Evolutionary conservation across 768 basidiomycete species (phyloP).

Genomic region (Neoboletus magnificus): DNA sequence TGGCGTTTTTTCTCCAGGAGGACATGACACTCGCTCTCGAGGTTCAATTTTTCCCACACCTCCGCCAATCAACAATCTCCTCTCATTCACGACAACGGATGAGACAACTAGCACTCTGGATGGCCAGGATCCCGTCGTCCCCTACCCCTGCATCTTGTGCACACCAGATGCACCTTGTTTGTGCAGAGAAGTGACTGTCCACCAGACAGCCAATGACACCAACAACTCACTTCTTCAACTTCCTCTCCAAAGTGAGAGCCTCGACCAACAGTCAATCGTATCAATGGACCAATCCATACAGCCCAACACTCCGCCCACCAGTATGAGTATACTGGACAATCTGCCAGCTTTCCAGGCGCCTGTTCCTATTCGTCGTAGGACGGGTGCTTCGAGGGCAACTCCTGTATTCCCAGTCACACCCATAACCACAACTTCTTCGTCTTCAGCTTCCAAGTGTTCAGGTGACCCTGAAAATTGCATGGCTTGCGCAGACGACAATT

Average conservation of each 20-base stretch:
- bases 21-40: conserved; percentile 22
- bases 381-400: conserved; percentile 36
- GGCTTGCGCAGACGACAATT: conserved; percentile 82
- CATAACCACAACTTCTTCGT: conserved; percentile 27
- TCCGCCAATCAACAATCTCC: conserved; percentile 29
- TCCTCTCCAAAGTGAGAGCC: conserved; percentile 11
- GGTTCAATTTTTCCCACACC: conserved; percentile 31
- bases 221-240: conserved; percentile 9
- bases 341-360: conserved; percentile 79
- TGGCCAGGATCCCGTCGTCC: conserved; percentile 28
- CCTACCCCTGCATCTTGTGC: conserved; percentile 69
- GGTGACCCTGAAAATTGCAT: conserved; percentile 85
- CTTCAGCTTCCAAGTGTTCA: conserved; percentile 52
- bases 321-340: conserved; percentile 67
- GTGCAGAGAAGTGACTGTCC: conserved; percentile 64
- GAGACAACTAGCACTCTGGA: conserved; percentile 34
- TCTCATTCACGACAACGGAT: conserved; percentile 36
- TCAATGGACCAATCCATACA: conserved; percentile 28
- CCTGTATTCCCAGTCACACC: conserved; percentile 54
- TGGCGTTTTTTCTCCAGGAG: conserved; percentile 32
- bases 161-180: conserved; percentile 67
- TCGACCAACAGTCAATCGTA: conserved; percentile 11
- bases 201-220: conserved; percentile 36
- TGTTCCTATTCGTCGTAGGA: conserved; percentile 70
- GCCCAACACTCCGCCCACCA: conserved; percentile 25